Evolutionary conservation across 306 rosid genomes (phyloP).

Genomic region (Geum urbanum): DNA sequence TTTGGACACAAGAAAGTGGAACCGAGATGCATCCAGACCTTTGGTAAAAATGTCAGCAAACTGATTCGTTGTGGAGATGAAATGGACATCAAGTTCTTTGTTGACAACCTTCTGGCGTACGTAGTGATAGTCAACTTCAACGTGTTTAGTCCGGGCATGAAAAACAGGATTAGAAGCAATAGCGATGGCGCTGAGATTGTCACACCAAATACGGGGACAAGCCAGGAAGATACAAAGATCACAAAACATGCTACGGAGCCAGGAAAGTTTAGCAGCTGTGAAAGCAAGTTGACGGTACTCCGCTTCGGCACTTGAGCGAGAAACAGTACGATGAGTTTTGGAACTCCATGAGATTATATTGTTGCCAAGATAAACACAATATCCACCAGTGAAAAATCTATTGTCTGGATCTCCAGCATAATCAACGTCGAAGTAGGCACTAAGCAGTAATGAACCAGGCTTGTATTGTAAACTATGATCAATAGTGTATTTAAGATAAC

Average conservation of each 20-base stretch:
- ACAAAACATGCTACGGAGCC: not conserved
- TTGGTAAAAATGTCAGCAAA: too few species aligned
- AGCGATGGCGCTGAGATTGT: not conserved
- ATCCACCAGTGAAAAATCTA: not conserved
- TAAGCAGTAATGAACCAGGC: not conserved
- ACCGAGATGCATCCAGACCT: too few species aligned
- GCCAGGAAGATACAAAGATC: not conserved
- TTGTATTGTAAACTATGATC: not conserved
- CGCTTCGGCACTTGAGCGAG: not conserved
- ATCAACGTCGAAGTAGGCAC: not conserved
- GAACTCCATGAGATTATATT: not conserved
- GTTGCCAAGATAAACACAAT: not conserved
- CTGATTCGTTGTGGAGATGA: too few species aligned
- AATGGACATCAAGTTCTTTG: too few species aligned
- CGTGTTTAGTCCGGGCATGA: not conserved
- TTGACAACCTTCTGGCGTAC: too few species aligned
- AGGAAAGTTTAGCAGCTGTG: not conserved
- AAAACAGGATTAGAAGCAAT: not conserved
- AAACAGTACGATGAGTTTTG: not conserved
- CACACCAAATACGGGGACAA: not conserved
- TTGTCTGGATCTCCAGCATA: not conserved
- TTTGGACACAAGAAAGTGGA: too few species aligned
- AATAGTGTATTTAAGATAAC: not conserved
- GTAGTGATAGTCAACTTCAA: not conserved
- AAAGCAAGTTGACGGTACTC: not conserved